Base-by-base conservation (phyloP, 164 flowering plant species). In the Vitis amurensis region DNA sequence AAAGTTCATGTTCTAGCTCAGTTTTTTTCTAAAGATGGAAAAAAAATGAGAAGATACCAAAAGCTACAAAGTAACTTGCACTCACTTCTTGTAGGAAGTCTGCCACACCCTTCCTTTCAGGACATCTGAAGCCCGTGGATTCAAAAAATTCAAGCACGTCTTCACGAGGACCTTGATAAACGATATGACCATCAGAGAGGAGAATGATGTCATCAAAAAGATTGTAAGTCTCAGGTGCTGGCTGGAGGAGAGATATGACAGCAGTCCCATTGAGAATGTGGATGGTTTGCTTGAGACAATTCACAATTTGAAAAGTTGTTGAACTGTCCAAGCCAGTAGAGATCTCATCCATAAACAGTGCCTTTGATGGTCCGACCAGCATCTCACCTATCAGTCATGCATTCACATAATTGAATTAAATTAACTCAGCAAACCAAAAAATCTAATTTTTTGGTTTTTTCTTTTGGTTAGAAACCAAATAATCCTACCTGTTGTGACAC, bases 231-330 rank as follows among this genome's bases (percentile, higher is more conserved):
- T 86, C 87, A 3, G 89, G 89, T 17, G 89, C 86, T 19, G 89
- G 89, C 72, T 86, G 89, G 17, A 86, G 80, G 17, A 86, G 81
- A 31, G 89, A 80, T 48, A 85, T 78, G 11, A 85, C 61, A 1
- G 84, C 84, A 2, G 90, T 83, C 57, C 77, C 86, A 14, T 71
- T 55, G 27, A 84, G 79, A 61, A 83, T 83, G 65, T 85, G 88
- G 9, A 81, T 70, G 6, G 73, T 68, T 51, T 87, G 87, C 69
- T 74, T 78, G 19, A 87, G 53, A 2, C 85, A 80, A 53, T 82
- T 83, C 76, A 85, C 88, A 27, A 87, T 87, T 62, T 87, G 89
- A 67, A 52, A 87, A 17, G 91, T 87, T 23, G 91, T 87, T 1
- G 91, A 83, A 61, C 91, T 87, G 66, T 87, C 91, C 44, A 87